Conservation (phyloP, 2,329 filamentous ascomycete species). For the Fusarium decemcellulare region DNA sequence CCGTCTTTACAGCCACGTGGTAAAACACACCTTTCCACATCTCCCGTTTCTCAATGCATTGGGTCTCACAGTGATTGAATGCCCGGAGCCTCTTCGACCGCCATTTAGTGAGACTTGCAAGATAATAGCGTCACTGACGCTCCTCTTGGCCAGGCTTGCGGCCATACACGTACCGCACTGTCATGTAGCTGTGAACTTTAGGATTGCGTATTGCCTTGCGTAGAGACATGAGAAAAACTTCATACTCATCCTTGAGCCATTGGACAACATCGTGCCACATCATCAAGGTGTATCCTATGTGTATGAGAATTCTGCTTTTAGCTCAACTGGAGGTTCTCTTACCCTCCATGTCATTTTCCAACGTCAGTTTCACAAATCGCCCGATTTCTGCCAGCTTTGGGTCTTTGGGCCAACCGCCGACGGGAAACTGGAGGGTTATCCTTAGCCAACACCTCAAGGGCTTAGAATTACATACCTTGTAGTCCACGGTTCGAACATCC, state of each 20-base stretch:
- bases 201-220: constrained; percentile 7
- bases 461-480: background rate
- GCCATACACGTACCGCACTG: constrained; percentile 3
- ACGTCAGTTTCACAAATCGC: constrained; percentile 8
- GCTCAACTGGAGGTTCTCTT: background rate
- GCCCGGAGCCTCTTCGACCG: too few species aligned
- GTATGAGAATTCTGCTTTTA: background rate
- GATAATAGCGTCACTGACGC: too few species aligned
- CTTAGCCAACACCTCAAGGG: background rate
- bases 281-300: background rate
- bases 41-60: too few species aligned
- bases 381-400: constrained; percentile 24
- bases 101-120: too few species aligned
- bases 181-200: constrained; percentile 5
- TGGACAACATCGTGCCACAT: constrained; percentile 11
- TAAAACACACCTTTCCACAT: too few species aligned
- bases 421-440: background rate
- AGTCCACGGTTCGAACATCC: background rate
- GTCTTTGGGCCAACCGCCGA: constrained; percentile 23
- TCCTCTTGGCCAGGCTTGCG: background rate
- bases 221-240: background rate
- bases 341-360: constrained; percentile 11
- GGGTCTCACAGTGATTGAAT: too few species aligned
- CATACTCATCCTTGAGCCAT: constrained; percentile 6
- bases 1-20: too few species aligned